phyloP scores from a whole-genome alignment of 805 yeast species.

The Candida peoriensis region DNA sequence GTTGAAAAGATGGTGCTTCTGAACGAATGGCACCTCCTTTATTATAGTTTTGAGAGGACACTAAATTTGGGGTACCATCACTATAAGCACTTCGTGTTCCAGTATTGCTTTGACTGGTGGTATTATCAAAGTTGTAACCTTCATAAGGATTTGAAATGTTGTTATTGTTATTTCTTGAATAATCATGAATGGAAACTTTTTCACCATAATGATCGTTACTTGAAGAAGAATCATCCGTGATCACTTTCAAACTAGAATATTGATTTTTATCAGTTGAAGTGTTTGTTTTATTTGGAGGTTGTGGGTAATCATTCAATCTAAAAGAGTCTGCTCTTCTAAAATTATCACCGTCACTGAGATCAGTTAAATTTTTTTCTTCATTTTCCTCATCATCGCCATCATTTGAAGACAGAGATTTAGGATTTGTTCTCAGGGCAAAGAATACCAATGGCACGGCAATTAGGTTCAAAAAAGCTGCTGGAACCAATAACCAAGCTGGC shows the following conservation, averaged over 20 bases:
- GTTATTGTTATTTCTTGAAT: slow-evolving; percentile 14
- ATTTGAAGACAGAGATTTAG: slow-evolving; percentile 6
- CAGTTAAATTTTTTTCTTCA: slow-evolving; percentile 3
- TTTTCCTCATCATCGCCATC: slow-evolving; percentile 13
- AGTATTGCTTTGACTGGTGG: slow-evolving; percentile 1
- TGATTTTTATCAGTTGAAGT: slow-evolving; percentile 14
- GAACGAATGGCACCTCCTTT: slow-evolving; percentile 20
- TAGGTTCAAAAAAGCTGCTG: slow-evolving; percentile 55
- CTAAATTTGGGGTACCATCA: slow-evolving; percentile 24
- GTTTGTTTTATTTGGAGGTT: slow-evolving; percentile 2
- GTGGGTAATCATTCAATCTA: slow-evolving; percentile 10
- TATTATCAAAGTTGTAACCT: slow-evolving; percentile 10
- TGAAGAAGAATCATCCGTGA: slow-evolving; percentile 21
- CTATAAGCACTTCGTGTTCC: background rate
- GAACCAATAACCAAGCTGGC: slow-evolving; percentile 71
- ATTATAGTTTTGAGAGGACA: slow-evolving; percentile 20
- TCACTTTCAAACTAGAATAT: slow-evolving; percentile 16
- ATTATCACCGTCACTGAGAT: slow-evolving; percentile 19
- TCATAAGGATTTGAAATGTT: slow-evolving; percentile 10
- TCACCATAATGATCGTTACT: slow-evolving; percentile 19
- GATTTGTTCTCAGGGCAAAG: slow-evolving; percentile 27
- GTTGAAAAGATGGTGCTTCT: slow-evolving; percentile 18
- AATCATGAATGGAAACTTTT: slow-evolving; percentile 20
- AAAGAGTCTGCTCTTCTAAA: slow-evolving; percentile 13
- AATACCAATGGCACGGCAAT: slow-evolving; percentile 46